Percentiles rank a stretch among this genome's conserved stretches.
phyloP scores from a whole-genome alignment of 345 rosid genomes.

The Jatropha curcas region DNA sequence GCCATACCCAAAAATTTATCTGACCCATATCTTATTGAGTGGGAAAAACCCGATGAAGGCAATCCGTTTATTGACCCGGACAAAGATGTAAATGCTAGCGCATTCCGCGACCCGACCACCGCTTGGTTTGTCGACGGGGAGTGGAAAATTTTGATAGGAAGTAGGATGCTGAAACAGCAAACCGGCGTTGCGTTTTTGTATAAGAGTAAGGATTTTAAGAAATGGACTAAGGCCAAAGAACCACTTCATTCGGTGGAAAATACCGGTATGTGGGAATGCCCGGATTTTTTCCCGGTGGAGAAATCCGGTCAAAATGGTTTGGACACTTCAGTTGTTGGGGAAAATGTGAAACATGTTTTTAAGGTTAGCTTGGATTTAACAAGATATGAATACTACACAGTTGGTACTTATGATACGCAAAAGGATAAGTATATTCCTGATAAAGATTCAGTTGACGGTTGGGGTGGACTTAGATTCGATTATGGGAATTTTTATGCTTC shows the following conservation, averaged over 20 bases:
- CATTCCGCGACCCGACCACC: slow-evolving; percentile 92
- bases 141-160: slow-evolving; percentile 66
- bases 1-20: slow-evolving; percentile 68
- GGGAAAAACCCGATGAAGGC: slow-evolving; percentile 76
- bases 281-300: slow-evolving; percentile 75
- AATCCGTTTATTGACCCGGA: slow-evolving; percentile 64
- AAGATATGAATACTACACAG: slow-evolving; percentile 70
- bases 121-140: slow-evolving; percentile 66
- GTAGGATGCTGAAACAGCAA: slow-evolving; percentile 40
- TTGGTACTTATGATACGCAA: slow-evolving; percentile 48
- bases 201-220: slow-evolving; percentile 59
- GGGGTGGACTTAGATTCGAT: slow-evolving; percentile 74
- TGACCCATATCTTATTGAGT: slow-evolving; percentile 70
- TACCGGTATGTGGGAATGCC: slow-evolving; percentile 96
- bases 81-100: slow-evolving; percentile 53
- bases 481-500: slow-evolving; percentile 91
- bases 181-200: slow-evolving; percentile 69
- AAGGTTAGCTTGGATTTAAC: slow-evolving; percentile 80
- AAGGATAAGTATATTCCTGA: slow-evolving; percentile 61
- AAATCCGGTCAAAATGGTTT: slow-evolving; percentile 40
- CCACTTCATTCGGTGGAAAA: slow-evolving; percentile 51
- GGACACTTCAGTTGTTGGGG: slow-evolving; percentile 39
- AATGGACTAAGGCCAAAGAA: slow-evolving; percentile 71
- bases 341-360: slow-evolving; percentile 48
- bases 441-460: slow-evolving; percentile 52